These are phyloP conservation scores for Alectoria sarmentosa DNA, from an alignment of 495 filamentous ascomycete species.

Conservation along the genomic window DNA sequence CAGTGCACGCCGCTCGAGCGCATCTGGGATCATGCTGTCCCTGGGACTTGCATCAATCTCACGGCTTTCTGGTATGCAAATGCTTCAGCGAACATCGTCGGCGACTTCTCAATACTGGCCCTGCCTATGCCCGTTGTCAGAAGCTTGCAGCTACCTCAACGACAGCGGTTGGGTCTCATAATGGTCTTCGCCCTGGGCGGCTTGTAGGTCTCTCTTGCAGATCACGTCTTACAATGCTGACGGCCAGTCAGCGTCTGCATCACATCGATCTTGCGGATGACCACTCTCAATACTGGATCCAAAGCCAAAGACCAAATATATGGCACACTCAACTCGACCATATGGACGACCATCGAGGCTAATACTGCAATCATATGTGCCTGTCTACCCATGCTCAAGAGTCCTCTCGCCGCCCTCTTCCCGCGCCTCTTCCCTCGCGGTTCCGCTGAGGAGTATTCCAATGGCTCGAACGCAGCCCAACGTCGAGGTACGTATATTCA, in stretches of 20 bases:
- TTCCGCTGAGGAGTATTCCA: background rate
- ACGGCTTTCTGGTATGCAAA: conserved; percentile 40
- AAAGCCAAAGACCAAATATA: conserved; percentile 27
- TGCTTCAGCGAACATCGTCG: conserved; percentile 42
- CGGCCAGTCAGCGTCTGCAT: conserved; percentile 29
- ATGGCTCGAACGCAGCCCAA: conserved; percentile 4
- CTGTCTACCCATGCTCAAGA: conserved; percentile 37
- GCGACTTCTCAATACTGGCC: conserved; percentile 40
- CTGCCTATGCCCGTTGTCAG: conserved; percentile 33
- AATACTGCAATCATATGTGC: conserved; percentile 43
- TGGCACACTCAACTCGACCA: conserved; percentile 32
- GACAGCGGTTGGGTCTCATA: conserved; percentile 24
- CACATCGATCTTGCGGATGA: conserved; percentile 32
- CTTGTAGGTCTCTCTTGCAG: conserved; percentile 24
- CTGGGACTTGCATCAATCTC: conserved; percentile 39
- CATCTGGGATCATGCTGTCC: conserved; percentile 34
- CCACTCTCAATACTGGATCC: conserved; percentile 28
- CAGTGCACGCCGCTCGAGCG: conserved; percentile 40
- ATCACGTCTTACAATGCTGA: background rate
- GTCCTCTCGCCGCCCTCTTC: conserved; percentile 28
- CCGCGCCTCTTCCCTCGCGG: conserved; percentile 23
- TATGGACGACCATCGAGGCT: conserved; percentile 43
- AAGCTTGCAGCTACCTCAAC: conserved; percentile 22
- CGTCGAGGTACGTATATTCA: background rate
- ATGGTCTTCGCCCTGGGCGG: conserved; percentile 29